Conservation (phyloP, 176 grass and related monocot genomes). For the Hsuehochloa calcarea region DNA sequence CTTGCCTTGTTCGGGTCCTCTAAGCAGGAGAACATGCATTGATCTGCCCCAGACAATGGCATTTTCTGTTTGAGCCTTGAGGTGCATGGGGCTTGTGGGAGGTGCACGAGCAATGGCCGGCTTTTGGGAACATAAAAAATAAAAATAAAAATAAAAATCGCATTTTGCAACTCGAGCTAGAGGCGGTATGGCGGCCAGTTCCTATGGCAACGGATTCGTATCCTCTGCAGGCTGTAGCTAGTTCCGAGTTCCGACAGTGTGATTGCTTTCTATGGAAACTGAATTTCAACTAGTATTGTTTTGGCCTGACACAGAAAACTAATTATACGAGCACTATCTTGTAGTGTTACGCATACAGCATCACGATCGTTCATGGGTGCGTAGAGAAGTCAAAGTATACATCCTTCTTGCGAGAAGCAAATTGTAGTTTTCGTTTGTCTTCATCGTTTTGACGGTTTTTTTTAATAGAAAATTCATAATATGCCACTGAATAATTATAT, state of each 20-base stretch:
- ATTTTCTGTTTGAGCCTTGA: conserved; percentile 28
- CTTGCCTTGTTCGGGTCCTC: not conserved
- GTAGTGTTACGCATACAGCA: not conserved
- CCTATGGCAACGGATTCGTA: not conserved
- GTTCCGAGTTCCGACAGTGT: conserved; percentile 4
- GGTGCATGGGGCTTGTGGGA: not conserved
- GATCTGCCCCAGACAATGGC: not conserved
- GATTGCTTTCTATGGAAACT: not conserved
- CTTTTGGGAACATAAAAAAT: conserved; percentile 6
- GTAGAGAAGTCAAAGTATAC: not conserved
- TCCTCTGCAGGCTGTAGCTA: not conserved
- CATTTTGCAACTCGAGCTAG: not conserved
- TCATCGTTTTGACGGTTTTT: not conserved
- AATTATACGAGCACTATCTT: not conserved
- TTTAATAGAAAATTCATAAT: too few species aligned
- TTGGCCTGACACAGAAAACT: not conserved
- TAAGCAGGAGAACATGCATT: not conserved
- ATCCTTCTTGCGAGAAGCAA: not conserved
- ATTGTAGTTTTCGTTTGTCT: not conserved
- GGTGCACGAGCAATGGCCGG: not conserved
- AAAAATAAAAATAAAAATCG: too few species aligned
- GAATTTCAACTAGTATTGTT: not conserved
- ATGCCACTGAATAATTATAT: too few species aligned
- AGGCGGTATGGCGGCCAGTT: conserved; percentile 15
- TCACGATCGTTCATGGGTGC: not conserved